phyloP scores from a whole-genome alignment of 306 rosid species.

The Heteromeles arbutifolia region DNA sequence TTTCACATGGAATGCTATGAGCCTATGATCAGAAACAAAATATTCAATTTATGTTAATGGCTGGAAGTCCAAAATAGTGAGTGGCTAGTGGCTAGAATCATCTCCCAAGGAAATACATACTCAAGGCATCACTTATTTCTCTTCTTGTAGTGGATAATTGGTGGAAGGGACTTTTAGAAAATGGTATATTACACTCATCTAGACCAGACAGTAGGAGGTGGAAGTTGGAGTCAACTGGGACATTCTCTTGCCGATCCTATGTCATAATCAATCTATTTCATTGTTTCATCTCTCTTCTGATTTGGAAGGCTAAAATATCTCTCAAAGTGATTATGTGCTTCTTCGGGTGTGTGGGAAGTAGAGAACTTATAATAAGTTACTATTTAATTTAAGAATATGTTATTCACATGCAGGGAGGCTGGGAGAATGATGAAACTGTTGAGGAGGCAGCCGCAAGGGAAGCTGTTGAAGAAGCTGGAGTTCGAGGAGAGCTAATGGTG shows the following conservation, averaged over 20 bases:
- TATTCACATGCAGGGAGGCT: slow-evolving; percentile 40
- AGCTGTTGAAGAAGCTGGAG: slow-evolving; percentile 58
- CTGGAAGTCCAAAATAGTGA: not conserved
- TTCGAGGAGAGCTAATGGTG: slow-evolving; percentile 56
- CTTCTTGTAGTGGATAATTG: not conserved
- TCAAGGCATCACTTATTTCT: not conserved
- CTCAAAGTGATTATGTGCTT: not conserved
- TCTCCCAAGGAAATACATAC: not conserved
- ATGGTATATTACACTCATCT: not conserved
- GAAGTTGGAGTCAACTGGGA: not conserved
- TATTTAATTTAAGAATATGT: not conserved
- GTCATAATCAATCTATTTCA: too few species aligned
- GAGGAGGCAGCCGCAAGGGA: slow-evolving; percentile 52
- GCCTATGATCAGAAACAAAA: not conserved
- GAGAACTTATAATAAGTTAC: not conserved
- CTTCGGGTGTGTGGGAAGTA: not conserved
- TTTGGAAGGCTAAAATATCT: not conserved
- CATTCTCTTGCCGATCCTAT: not conserved
- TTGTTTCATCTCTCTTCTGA: too few species aligned
- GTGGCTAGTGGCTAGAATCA: not conserved
- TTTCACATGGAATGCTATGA: not conserved
- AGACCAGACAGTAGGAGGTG: not conserved
- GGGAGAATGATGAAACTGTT: slow-evolving; percentile 60
- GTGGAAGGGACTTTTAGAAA: not conserved
- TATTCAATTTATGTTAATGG: not conserved